Percentiles rank a stretch among this genome's conserved stretches.
phyloP scores from a whole-genome alignment of 345 rosid genomes.

The Pelargonium nanum region DNA sequence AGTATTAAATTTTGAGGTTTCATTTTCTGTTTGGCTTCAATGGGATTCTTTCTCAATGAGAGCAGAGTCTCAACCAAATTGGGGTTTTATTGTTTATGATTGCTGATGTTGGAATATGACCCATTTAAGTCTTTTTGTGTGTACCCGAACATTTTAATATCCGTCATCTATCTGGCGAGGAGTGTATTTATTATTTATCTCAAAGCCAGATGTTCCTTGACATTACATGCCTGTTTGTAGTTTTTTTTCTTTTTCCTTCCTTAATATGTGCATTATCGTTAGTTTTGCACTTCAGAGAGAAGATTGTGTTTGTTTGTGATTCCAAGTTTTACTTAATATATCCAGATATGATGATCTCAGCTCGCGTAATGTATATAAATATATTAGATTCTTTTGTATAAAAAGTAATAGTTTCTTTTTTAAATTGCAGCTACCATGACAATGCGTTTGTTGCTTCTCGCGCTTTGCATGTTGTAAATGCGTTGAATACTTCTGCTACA shows the following conservation, averaged over 20 bases:
- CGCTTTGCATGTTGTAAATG: constrained; percentile 60
- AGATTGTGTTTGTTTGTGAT: not conserved
- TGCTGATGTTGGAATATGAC: not conserved
- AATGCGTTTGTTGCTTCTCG: constrained; percentile 69
- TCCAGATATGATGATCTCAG: not conserved
- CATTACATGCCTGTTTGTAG: not conserved
- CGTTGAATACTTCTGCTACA: constrained; percentile 42
- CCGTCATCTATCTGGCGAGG: too few relatives aligned
- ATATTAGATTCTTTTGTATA: not conserved
- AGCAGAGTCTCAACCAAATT: too few relatives aligned
- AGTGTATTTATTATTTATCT: too few relatives aligned
- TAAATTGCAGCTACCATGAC: constrained; percentile 68
- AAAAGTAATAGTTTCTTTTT: not conserved
- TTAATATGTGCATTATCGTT: too few relatives aligned
- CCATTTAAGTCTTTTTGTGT: too few relatives aligned
- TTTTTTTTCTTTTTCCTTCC: too few relatives aligned
- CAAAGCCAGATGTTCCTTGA: too few relatives aligned
- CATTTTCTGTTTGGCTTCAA: too few relatives aligned
- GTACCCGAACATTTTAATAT: too few relatives aligned
- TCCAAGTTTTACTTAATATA: not conserved
- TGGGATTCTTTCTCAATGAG: too few relatives aligned
- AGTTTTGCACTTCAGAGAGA: not conserved
- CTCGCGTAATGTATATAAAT: not conserved
- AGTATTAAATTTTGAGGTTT: too few relatives aligned
- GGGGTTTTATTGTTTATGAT: not conserved